Base-by-base conservation (phyloP, 331 rosid species). In the Malus hybrid region DNA sequence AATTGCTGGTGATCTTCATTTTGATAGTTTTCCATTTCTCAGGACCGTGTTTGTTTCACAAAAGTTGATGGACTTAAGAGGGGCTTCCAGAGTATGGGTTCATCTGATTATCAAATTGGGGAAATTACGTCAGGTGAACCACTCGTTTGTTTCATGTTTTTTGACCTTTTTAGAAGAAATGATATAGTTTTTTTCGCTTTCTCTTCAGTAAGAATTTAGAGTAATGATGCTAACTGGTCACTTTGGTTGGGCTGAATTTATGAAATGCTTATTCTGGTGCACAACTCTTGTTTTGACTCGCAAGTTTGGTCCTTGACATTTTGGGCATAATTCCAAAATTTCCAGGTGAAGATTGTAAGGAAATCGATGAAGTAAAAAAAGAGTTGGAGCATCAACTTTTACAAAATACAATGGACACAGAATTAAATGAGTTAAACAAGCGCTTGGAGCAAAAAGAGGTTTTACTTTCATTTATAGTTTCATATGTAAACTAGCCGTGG, bases 371-470 rank as follows among this genome's bases (percentile, higher is more conserved):
- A 73, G 89, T 78, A 67, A 81, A 70, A 57, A 86, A 89, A 77
- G 92, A 89, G 82, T 79, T 84, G 85, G 97, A 91, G 83, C 97
- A 91, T 78, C 87, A 82, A 79, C 59, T 83, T 50, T 46, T 91
- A 78, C 91, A 85, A 66, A 88, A 86, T 80, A 87, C 89, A 59
- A 69, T 91, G 97, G 97, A 89, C 69, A 80, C 85, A 78, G 94
- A 87, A 84, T 80, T 91, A 86, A 84, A 78, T 65, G 97, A 89
- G 78, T 87, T 91, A 48, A 91, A 91, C 80, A 83, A 87, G 77
- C 85, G 86, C 78, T 83, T 91, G 83, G 94, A 87, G 86, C 92
- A 87, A 80, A 91, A 91, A 87, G 97, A 91, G 97, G 97, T 91
- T 63, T 67, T 55, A 55, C 69, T 79, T 66, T 36, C 61, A 44